Percentiles rank a stretch among this genome's conserved stretches.
Evolutionary conservation across 768 basidiomycete genomes (phyloP).

Genomic region (Suillus discolor): DNA sequence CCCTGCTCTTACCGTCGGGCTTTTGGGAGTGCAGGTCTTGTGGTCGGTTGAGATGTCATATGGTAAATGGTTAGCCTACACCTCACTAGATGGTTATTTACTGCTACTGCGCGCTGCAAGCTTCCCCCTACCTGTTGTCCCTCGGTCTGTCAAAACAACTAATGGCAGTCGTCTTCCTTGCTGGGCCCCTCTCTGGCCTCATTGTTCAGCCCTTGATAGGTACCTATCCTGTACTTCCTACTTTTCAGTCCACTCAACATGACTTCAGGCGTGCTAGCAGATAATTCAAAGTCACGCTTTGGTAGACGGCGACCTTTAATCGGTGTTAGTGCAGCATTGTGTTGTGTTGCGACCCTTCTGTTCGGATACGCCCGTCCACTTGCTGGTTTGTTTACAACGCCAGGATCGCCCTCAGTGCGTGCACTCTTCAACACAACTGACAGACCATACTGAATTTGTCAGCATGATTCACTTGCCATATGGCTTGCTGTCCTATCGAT

Average conservation of each 20-base stretch:
- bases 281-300: constrained; percentile 80
- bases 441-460: neutral
- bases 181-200: constrained; percentile 88
- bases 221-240: constrained; percentile 21
- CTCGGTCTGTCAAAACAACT: constrained; percentile 84
- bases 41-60: constrained; percentile 98
- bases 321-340: constrained; percentile 66
- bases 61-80: constrained; percentile 55
- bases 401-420: constrained; percentile 37
- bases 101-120: constrained; percentile 32
- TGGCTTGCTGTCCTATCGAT: constrained; percentile 75
- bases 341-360: constrained; percentile 72
- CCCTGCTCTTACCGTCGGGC: constrained; percentile 72
- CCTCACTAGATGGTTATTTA: neutral
- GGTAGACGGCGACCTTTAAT: constrained; percentile 90
- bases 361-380: constrained; percentile 81
- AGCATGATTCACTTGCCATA: constrained; percentile 73
- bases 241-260: neutral
- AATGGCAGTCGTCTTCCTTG: constrained; percentile 91
- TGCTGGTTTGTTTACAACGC: constrained; percentile 47
- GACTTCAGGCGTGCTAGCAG: constrained; percentile 63
- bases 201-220: constrained; percentile 92
- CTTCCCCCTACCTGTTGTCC: constrained; percentile 88
- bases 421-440: neutral
- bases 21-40: constrained; percentile 84